Evolutionary conservation across 768 basidiomycete genomes (phyloP).

Genomic region (Lentinula detonsa): DNA sequence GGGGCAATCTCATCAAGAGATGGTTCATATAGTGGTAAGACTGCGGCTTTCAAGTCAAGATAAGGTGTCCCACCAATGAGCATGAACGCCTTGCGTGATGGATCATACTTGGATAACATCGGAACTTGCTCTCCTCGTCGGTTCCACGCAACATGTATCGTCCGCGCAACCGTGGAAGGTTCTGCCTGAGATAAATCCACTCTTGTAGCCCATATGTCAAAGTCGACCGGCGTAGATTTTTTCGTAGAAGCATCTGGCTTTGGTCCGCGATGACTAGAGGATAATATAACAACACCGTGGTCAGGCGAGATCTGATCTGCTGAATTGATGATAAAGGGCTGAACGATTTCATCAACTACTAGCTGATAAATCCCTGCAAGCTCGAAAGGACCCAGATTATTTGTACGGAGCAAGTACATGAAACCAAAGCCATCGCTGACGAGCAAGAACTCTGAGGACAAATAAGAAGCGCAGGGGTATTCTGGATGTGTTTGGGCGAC

Average conservation of each 20-base stretch:
- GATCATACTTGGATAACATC: conserved; percentile 44
- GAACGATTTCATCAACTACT: conserved; percentile 24
- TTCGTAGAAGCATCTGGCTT: conserved; percentile 14
- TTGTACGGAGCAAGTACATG: conserved; percentile 53
- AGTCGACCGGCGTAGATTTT: conserved; percentile 32
- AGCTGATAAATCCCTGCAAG: conserved; percentile 52
- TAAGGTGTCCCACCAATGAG: conserved; percentile 57
- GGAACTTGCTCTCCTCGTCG: conserved; percentile 70
- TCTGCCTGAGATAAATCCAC: conserved; percentile 33
- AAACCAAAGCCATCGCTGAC: conserved; percentile 69
- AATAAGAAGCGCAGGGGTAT: conserved; percentile 67
- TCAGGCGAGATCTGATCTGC: conserved; percentile 29
- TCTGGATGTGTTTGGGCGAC: conserved; percentile 44
- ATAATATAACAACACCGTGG: conserved; percentile 43
- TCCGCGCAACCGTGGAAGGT: conserved; percentile 18
- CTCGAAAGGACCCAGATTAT: conserved; percentile 29
- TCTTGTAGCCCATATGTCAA: conserved; percentile 61
- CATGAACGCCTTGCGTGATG: conserved; percentile 39
- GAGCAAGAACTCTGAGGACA: conserved; percentile 42
- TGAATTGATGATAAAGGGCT: conserved; percentile 34
- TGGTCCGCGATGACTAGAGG: conserved; percentile 45
- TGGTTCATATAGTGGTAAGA: conserved; percentile 43
- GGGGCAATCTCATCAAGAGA: conserved; percentile 61
- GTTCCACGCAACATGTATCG: conserved; percentile 61
- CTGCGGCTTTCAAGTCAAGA: conserved; percentile 28